Base-by-base conservation (phyloP, 768 basidiomycete species). In the Candolleomyces aberdarensis region DNA sequence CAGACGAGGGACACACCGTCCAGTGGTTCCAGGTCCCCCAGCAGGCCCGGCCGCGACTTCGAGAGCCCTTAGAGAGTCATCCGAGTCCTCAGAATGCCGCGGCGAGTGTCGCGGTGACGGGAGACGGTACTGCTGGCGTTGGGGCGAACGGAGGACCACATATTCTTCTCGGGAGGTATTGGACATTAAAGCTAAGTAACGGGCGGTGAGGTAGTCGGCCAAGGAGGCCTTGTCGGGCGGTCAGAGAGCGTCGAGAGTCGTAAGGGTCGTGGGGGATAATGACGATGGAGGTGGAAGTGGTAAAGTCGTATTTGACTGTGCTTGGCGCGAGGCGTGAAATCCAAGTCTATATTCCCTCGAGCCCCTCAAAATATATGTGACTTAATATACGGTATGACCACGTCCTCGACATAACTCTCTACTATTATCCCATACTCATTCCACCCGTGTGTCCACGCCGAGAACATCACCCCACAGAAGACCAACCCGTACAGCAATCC, bases 21-120 rank as follows among this genome's bases (percentile, higher is more conserved):
- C 68, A n/a, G 75, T 64, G 55, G 63, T 65, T 32, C 52, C 41
- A 13, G 64, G 58, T 17, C 14, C 19, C 5, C 7, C 17, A 56
- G 72, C 68, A 41, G 86, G 84, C 5, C 86, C 88, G 56, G 91
- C 85, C 0, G 86, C 82, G 57, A 92, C 75, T 73, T 96, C 94
- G 26, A 96, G 78, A 29, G 89, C 88, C 58, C 91, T 84, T 58
- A 96, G 75, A 15, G 91, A 92, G 57, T 87, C 85, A 29, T 84
- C 81, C 1, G 92, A 94, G 59, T 87, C 89, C 62, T 76, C 72
- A 63, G 82, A 76, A 71, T 79, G 68, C 72, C 76, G 74, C 69
- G 80, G 73, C 43, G 69, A 67, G 55, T 74, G 65, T 63, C 78
- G 36, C 36, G 36, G 36, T 6, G 36, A 36, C 8, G 36, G 36